A percentile compares a stretch with the other conserved stretches of the same genome.
Evolutionary conservation across 2,329 filamentous ascomycete species (phyloP).

Genomic region (Purpureocillium lavendulum): DNA sequence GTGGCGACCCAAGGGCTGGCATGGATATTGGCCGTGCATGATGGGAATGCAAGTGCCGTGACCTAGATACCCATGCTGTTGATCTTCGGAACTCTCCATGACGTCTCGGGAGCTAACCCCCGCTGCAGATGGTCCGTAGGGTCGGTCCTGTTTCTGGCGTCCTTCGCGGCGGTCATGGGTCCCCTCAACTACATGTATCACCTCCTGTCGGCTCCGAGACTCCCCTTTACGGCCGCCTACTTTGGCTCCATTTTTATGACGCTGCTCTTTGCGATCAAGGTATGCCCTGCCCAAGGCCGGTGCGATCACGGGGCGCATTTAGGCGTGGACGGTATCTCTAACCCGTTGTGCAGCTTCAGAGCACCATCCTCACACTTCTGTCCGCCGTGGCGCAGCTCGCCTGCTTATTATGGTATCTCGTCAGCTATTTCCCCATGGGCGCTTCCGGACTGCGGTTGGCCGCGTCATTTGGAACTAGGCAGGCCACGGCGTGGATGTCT

Average conservation of each 20-base stretch:
- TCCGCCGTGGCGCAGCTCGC: conserved; percentile 77
- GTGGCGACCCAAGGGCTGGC: background rate
- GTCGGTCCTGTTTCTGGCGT: conserved; percentile 79
- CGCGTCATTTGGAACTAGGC: conserved; percentile 74
- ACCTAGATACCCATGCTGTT: background rate
- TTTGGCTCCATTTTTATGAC: conserved; percentile 89
- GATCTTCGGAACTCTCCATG: conserved; percentile 1
- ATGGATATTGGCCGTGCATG: background rate
- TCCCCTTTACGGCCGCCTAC: conserved; percentile 91
- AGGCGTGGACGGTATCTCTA: background rate
- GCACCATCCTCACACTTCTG: conserved; percentile 75
- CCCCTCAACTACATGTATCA: conserved; percentile 76
- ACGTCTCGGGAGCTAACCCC: conserved; percentile 16
- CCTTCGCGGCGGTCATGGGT: conserved; percentile 93
- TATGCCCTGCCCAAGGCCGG: conserved; percentile 42
- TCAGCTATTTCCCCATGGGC: conserved; percentile 98
- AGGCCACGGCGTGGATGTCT: conserved; percentile 82
- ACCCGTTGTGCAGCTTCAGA: conserved; percentile 57
- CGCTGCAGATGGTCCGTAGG: conserved; percentile 81
- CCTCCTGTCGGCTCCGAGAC: conserved; percentile 70
- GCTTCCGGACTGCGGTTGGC: conserved; percentile 79
- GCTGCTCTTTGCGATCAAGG: conserved; percentile 84
- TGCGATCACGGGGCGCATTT: background rate
- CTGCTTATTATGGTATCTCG: conserved; percentile 82
- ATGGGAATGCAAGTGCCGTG: conserved; percentile 1